A percentile compares a stretch with the other conserved stretches of the same genome.
Conservation (phyloP, 495 filamentous ascomycete genomes). For the Endocarpon pusillum region DNA sequence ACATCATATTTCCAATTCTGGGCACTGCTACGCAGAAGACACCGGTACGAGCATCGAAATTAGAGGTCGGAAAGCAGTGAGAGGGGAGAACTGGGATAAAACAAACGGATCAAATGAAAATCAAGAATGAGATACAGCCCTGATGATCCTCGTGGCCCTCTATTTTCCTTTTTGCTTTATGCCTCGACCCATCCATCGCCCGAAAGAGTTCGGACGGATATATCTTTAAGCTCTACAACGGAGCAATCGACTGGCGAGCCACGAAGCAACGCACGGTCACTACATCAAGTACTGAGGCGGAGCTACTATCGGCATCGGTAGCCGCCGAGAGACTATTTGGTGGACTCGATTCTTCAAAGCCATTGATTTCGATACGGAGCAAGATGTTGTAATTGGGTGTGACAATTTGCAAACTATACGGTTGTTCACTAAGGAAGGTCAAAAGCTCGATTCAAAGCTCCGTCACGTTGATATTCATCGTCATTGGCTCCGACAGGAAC, state of each 20-base stretch:
- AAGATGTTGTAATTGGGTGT: background rate
- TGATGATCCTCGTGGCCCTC: too few relatives aligned
- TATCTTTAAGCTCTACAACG: too few relatives aligned
- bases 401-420: constrained; percentile 1
- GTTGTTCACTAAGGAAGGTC: background rate
- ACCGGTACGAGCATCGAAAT: too few relatives aligned
- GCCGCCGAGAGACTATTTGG: background rate
- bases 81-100: too few relatives aligned
- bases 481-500: constrained; percentile 6
- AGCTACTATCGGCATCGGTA: background rate
- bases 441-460: background rate
- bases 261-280: background rate
- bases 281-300: constrained; percentile 1
- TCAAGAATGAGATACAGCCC: too few relatives aligned
- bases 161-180: too few relatives aligned
- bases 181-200: too few relatives aligned
- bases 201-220: too few relatives aligned
- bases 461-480: constrained; percentile 4
- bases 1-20: too few relatives aligned
- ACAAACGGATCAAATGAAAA: too few relatives aligned
- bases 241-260: constrained; percentile 1
- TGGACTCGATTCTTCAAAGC: background rate
- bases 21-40: too few relatives aligned
- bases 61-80: too few relatives aligned
- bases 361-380: background rate